Evolutionary conservation across 2,329 filamentous ascomycete species (phyloP), one percentile per base, ranked within the genome.

Genomic region (Sporothrix brasiliensis): DNA sequence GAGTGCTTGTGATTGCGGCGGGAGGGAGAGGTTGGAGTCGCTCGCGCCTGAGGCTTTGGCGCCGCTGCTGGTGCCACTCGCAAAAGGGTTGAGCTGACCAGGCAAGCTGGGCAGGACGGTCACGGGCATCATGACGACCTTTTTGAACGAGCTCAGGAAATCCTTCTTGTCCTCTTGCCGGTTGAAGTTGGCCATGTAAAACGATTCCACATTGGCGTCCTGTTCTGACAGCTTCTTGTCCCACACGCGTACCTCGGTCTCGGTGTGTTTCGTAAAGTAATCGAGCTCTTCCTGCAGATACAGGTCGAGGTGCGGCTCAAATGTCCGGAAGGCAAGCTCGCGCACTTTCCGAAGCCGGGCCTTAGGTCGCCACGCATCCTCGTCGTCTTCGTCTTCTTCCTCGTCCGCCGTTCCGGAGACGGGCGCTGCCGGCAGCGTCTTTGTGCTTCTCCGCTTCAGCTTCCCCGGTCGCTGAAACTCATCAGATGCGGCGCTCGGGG

Each of bases 61-160:
- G 13, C 56, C 24, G 41, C 56, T 39, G 27, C 54, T 85, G 63
- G 77, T 65, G 69, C 78, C 76, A 2, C 79, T 80, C 72, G 81
- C 85, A 76, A 88, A 92, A 69, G 85, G 85, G 16, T 27, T 71
- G n/a, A 87, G 80, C 72, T 92, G 85, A 44, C 86, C 86, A 2
- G 90, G 79, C 73, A 91, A 87, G 61, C 87, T 89, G 1, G 93
- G 92, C 4, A 98, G 83, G 10, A 93, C 94, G 68, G 92, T 97
- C 65, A 99, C 94, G 2, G 95, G 95, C 89, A 97, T 96, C 94
- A 99, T 97, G 74, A 99, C 92, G 10, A 99, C 95, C 79, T 98
- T 98, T 78, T 93, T 97, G 84, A 99, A 99, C 0, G 94, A 97
- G 60, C 90, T 95, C 72, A 99, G 79, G 76, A 99, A 99, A 78